These are phyloP conservation scores for Claviceps purpurea DNA, from an alignment of 2,329 filamentous ascomycete genomes.

Conservation along the genomic window DNA sequence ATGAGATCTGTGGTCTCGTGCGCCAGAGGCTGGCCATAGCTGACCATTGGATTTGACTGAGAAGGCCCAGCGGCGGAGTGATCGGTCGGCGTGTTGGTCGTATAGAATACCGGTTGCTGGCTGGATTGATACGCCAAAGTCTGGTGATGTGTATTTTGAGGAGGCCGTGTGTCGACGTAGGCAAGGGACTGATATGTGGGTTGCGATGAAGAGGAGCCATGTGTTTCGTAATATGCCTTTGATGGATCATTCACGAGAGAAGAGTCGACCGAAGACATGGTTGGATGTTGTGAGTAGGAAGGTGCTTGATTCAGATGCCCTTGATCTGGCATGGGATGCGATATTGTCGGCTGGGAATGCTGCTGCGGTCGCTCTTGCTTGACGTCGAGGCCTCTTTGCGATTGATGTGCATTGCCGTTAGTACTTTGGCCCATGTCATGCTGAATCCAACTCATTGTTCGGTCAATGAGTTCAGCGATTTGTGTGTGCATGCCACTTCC, in stretches of 20 bases:
- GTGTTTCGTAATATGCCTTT: constrained; percentile 18
- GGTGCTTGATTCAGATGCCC: constrained; percentile 14
- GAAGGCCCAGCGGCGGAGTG: constrained; percentile 11
- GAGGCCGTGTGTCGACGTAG: constrained; percentile 14
- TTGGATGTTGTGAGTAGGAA: constrained; percentile 14
- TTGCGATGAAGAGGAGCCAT: constrained; percentile 13
- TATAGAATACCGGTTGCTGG: constrained; percentile 16
- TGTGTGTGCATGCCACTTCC: constrained; percentile 30
- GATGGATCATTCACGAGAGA: constrained; percentile 10
- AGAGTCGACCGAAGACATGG: constrained; percentile 6
- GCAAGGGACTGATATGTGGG: constrained; percentile 17
- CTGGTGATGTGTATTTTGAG: neutral
- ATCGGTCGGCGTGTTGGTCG: constrained; percentile 9
- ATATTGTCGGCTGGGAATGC: constrained; percentile 9
- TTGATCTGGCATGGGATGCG: constrained; percentile 20
- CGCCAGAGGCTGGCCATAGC: constrained; percentile 26
- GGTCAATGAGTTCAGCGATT: constrained; percentile 34
- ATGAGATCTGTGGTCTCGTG: constrained; percentile 17
- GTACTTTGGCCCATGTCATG: constrained; percentile 27
- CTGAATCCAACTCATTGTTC: constrained; percentile 39
- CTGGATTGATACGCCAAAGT: constrained; percentile 13
- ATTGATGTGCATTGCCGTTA: constrained; percentile 2
- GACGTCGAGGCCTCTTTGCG: constrained; percentile 14
- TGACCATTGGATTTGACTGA: constrained; percentile 23
- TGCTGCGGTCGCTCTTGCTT: constrained; percentile 26